Percentiles rank a stretch among this genome's conserved stretches.
Evolutionary conservation across 176 grass and related monocot genomes (phyloP).

Genomic region (Olyra latifolia): DNA sequence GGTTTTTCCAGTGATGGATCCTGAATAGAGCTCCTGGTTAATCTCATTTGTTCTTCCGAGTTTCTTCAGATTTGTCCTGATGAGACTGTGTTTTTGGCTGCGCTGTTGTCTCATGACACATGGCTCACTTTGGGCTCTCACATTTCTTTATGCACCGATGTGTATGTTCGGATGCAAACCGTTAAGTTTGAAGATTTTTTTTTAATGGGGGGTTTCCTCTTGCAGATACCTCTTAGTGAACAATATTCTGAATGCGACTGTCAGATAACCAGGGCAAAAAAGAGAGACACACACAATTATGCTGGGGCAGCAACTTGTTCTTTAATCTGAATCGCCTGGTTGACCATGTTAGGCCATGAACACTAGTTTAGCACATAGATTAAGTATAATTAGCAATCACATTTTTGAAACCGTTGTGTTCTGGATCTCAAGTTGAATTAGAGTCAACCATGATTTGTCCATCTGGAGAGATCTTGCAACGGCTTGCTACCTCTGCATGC

Average conservation of each 20-base stretch:
- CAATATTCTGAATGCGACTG: slow-evolving; percentile 14
- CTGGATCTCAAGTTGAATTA: slow-evolving; percentile 18
- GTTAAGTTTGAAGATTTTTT: background rate
- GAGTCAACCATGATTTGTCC: slow-evolving; percentile 1
- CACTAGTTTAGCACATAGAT: background rate
- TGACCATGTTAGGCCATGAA: slow-evolving; percentile 16
- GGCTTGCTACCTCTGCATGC: background rate
- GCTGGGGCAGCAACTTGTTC: background rate
- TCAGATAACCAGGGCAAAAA: background rate
- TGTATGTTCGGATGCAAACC: slow-evolving; percentile 18
- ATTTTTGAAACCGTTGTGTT: background rate
- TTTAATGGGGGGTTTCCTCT: background rate
- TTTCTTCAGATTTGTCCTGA: background rate
- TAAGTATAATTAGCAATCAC: background rate
- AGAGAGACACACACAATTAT: background rate
- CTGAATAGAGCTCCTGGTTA: background rate
- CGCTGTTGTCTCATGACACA: background rate
- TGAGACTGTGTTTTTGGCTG: background rate
- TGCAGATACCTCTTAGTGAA: slow-evolving; percentile 6
- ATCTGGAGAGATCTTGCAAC: background rate
- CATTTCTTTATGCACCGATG: background rate
- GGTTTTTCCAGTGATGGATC: background rate
- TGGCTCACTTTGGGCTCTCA: background rate
- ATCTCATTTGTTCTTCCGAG: background rate
- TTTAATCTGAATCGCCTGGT: background rate